A percentile compares a stretch with the other conserved stretches of the same genome.
Conservation (phyloP, 1,284 basidiomycete genomes). For the Cutaneotrichosporon sp. region DNA sequence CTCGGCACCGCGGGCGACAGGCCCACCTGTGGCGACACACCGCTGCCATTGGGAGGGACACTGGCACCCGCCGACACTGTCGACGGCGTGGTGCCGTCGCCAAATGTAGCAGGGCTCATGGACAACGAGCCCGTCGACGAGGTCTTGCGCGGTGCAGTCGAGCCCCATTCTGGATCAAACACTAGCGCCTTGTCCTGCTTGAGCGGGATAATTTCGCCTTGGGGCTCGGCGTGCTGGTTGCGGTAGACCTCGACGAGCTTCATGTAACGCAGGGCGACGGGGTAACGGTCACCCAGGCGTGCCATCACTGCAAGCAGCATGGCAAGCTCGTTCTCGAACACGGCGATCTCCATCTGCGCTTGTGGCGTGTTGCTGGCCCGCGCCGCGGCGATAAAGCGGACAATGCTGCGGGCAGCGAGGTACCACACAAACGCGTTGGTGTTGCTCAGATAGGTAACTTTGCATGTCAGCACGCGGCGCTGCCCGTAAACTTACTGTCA, state of each 20-base stretch:
- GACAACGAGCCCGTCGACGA: neutral
- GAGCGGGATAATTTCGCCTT: slow-evolving; percentile 7
- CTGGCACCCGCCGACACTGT: neutral
- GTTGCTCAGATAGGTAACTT: slow-evolving; percentile 35
- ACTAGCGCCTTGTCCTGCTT: slow-evolving; percentile 1
- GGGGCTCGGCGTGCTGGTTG: neutral
- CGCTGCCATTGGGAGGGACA: neutral
- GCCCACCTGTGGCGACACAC: neutral
- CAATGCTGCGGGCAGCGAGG: slow-evolving; percentile 24
- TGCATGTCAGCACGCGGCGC: neutral
- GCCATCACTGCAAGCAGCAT: slow-evolving; percentile 27
- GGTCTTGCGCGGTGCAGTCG: slow-evolving; percentile 6
- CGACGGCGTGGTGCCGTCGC: neutral
- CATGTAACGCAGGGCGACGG: slow-evolving; percentile 19
- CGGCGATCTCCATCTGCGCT: slow-evolving; percentile 11
- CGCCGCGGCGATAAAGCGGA: slow-evolving; percentile 36
- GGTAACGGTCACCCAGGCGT: slow-evolving; percentile 31
- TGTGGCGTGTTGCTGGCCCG: slow-evolving; percentile 27
- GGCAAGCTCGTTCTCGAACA: slow-evolving; percentile 37
- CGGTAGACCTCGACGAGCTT: neutral
- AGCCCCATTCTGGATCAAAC: slow-evolving; percentile 7
- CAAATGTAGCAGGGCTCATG: neutral
- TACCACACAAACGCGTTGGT: slow-evolving; percentile 27
- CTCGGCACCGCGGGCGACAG: neutral
- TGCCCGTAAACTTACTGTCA: slow-evolving; percentile 26